phyloP scores from a whole-genome alignment of 306 rosid species.

The Gynostemma pentaphyllum region DNA sequence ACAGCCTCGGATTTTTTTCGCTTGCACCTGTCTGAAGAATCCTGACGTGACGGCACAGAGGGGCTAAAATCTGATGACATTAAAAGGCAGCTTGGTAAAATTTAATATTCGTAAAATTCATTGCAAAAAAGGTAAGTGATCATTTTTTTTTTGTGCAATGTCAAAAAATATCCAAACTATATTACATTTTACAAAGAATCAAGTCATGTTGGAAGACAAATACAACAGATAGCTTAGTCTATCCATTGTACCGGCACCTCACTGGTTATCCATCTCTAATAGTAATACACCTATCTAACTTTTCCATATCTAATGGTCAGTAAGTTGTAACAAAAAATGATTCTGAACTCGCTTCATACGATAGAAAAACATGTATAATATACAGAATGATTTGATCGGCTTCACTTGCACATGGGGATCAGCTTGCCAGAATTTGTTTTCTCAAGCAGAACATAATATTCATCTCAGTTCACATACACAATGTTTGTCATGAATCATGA shows the following conservation, averaged over 20 bases:
- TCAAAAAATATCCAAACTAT: conserved; percentile 23
- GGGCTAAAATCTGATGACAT: conserved; percentile 1
- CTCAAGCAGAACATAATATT: conserved; percentile 12
- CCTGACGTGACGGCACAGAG: background rate
- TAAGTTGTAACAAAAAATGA: conserved; percentile 24
- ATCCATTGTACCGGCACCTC: conserved; percentile 29
- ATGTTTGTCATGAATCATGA: conserved; percentile 34
- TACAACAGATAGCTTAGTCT: conserved; percentile 11
- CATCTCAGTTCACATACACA: background rate
- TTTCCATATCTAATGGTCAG: conserved; percentile 30
- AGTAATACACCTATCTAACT: conserved; percentile 22
- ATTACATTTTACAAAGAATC: conserved; percentile 27
- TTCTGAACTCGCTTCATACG: conserved; percentile 22
- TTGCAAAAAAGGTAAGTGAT: conserved; percentile 6
- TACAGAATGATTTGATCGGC: conserved; percentile 20
- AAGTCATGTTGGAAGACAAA: background rate
- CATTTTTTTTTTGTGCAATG: conserved; percentile 2
- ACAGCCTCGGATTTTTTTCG: background rate
- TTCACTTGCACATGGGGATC: conserved; percentile 16
- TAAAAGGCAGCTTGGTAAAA: background rate
- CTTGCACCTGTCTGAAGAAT: conserved; percentile 2
- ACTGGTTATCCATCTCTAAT: conserved; percentile 29
- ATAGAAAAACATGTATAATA: conserved; percentile 16
- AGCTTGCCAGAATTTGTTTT: conserved; percentile 12
- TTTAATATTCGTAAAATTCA: background rate